Base-by-base conservation (phyloP, 495 filamentous ascomycete genomes). In the Diplogelasinospora grovesii region DNA sequence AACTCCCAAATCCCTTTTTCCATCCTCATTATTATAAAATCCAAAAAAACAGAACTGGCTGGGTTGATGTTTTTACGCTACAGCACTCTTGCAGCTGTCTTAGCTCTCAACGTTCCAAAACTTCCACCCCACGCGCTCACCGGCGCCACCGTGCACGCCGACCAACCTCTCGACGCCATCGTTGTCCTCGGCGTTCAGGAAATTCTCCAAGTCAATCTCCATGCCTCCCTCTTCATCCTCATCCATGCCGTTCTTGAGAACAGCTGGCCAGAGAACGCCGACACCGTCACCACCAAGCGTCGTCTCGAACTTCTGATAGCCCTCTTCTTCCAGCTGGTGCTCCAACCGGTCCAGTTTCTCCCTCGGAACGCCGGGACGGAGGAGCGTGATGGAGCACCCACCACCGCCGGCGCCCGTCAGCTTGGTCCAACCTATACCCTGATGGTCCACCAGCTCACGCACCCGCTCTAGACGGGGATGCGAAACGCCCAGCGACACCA, bases 371-470 rank as follows among this genome's bases (percentile, higher is more conserved):
- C 47, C 60, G 0, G 88, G 86, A 42, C 81, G 85, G 26, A 97
- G 68, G 4, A 98, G 63, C 3, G 89, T 92, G 51, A 98, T 96
- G 1, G 89, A 88, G 60, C 92, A 95, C 1, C 92, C 92, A 26
- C 92, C 92, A 4, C 90, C 92, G 9, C 92, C 92, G 5, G 89
- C 92, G 41, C 92, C 92, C 1, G 92, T 98, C 33, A 98, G 74
- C 57, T 98, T 98, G 4, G 92, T 93, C 87, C 88, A 96, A 22
- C 92, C 92, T 39, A 95, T 82, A n/a, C 85, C 82, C 22, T 85
- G 73, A 43, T 85, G 77, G 49, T 96, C 90, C 34, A 96, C 85
- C 13, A 98, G 70, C 64, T 94, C 90, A 16, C 92, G 75, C 49
- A 98, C 84, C 4, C 90, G 81, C 62, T 98, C 92, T 34, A 98